Conservation (phyloP, 2,329 filamentous ascomycete species). For the Trichoderma atrobrunneum region DNA sequence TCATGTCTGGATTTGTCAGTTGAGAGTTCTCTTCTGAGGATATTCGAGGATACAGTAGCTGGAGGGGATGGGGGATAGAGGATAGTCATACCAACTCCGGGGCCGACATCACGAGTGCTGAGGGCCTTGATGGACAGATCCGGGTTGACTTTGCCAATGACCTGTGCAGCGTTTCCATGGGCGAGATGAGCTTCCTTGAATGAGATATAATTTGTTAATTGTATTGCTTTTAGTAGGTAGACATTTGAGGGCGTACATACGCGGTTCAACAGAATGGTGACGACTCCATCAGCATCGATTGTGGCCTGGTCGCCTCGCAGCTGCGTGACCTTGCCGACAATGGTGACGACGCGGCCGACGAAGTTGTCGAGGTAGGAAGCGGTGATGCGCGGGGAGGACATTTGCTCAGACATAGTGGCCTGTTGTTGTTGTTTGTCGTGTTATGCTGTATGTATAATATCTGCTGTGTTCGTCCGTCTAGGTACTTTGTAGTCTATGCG, state of each 20-base stretch:
- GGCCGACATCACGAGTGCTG: constrained; percentile 66
- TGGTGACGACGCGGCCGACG: constrained; percentile 70
- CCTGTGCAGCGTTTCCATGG: constrained; percentile 67
- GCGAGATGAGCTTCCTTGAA: constrained; percentile 67
- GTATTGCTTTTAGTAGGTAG: not conserved
- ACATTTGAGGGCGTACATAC: constrained; percentile 44
- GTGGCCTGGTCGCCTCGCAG: constrained; percentile 77
- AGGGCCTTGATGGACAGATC: constrained; percentile 71
- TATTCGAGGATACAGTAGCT: not conserved
- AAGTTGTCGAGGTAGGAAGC: constrained; percentile 76
- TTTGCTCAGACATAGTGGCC: constrained; percentile 61
- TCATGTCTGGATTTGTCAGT: constrained; percentile 58
- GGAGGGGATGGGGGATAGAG: no score
- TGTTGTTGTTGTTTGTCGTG: not conserved
- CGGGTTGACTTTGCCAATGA: constrained; percentile 76
- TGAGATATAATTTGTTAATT: not conserved
- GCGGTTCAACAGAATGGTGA: constrained; percentile 71
- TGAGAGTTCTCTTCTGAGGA: not conserved
- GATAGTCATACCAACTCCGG: constrained; percentile 59
- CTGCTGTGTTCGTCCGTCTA: not conserved
- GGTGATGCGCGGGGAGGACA: constrained; percentile 75
- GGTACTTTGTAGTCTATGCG: not conserved
- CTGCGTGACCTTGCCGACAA: constrained; percentile 81
- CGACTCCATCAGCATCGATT: constrained; percentile 74
- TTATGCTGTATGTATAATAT: not conserved